Evolutionary conservation across 257 asterid genomes (phyloP).

Genomic region (Forsythia suspensa): DNA sequence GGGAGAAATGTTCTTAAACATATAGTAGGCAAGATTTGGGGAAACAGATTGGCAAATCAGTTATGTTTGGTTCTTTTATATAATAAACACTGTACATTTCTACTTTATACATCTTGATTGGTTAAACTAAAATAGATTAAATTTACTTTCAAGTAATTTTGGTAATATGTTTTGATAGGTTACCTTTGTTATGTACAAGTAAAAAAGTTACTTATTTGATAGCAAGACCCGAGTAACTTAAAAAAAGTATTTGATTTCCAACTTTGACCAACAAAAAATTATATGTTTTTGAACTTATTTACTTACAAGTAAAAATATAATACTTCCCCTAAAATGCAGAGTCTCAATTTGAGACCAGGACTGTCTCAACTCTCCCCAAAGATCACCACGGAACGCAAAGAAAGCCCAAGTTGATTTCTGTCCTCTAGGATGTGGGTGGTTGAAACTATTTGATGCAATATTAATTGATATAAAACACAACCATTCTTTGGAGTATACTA

Average conservation of each 20-base stretch:
- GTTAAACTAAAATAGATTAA: no score
- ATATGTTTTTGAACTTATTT: background rate
- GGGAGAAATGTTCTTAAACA: background rate
- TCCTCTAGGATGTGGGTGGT: background rate
- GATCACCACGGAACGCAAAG: background rate
- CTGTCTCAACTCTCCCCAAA: background rate
- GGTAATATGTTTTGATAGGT: background rate
- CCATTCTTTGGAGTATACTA: background rate
- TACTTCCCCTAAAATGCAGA: background rate
- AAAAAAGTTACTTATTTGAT: background rate
- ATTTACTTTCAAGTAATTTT: background rate
- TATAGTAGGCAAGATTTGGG: background rate
- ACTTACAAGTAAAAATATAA: no score
- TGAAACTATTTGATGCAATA: background rate
- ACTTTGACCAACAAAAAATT: background rate
- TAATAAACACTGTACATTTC: no score
- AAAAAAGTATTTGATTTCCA: background rate
- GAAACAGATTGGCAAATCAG: background rate
- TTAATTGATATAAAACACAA: background rate
- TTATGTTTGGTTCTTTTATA: background rate
- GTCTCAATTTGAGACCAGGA: no score
- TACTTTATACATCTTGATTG: no score
- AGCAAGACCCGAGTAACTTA: background rate
- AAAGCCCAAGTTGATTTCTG: background rate
- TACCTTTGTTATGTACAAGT: background rate